Conservation (phyloP, 1,284 basidiomycete genomes). For the Psilocybe mexicana region DNA sequence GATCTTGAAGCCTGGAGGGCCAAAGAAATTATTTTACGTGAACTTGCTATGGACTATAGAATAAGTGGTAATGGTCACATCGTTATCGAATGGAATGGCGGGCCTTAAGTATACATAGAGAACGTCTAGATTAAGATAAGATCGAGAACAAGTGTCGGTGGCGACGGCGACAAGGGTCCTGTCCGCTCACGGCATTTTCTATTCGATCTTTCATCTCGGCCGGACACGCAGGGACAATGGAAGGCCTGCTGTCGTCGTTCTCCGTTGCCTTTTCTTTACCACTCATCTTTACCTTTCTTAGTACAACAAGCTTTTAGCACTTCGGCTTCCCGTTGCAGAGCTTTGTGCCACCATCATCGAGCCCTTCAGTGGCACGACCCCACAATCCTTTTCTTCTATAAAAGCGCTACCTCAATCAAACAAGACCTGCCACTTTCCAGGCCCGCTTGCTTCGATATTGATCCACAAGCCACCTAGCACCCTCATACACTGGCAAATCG, state of each 20-base stretch:
- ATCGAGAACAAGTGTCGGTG: background rate
- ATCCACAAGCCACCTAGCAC: background rate
- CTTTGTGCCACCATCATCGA: background rate
- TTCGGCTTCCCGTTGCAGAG: background rate
- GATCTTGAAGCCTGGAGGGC: too few relatives aligned
- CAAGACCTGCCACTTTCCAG: background rate
- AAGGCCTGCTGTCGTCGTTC: background rate
- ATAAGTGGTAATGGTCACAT: too few relatives aligned
- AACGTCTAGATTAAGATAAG: background rate
- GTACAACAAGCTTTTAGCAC: background rate
- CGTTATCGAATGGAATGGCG: too few relatives aligned
- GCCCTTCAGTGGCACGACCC: background rate
- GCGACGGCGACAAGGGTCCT: background rate
- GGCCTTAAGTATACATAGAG: too few relatives aligned
- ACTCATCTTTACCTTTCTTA: background rate
- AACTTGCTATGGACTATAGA: background rate
- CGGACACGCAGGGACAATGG: background rate
- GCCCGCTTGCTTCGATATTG: background rate
- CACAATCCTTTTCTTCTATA: background rate
- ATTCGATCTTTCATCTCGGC: background rate
- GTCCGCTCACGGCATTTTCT: background rate
- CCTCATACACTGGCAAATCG: background rate
- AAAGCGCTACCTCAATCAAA: background rate
- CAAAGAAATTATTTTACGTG: slow-evolving; percentile 2
- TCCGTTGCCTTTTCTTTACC: background rate